Base-by-base conservation (phyloP, 129 eudicot genomes). In the Flaveria ramosissima region DNA sequence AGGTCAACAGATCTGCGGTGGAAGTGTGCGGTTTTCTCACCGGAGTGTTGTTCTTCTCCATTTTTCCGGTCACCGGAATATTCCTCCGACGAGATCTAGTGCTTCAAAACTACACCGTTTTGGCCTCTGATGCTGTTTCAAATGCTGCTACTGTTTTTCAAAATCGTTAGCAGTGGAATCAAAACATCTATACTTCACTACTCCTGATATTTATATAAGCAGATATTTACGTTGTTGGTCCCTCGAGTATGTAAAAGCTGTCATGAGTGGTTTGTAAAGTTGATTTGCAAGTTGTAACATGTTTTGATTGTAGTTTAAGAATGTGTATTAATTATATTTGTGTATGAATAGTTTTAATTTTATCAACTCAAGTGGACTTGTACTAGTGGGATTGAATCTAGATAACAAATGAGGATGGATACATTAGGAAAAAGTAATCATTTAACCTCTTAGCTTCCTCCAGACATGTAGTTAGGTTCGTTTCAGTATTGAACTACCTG, bases 1-100 rank as follows among this genome's bases (percentile, higher is more conserved):
- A 92, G 36, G 92, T 85, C 77, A 92, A 88, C 84, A 89, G 98
- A 92, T 92, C 98, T 81, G 98, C 98, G 55, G 98, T 92, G 26
- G 98, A 89, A 4, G 93, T 86, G 92, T 92, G 96, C 53, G 97
- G 90, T 82, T 89, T 92, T 51, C 98, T 88, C 73, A 90, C 98
- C 72, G 98, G 98, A 32, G 97, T 89, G 30, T 60, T 89, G 30
- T 60, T 80, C 45, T 80, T 89, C 71, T 86, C 90, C 94, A 89
- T 89, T 80, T 65, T 63, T 69, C 72, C 48, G 56, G 13, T 65
- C 19, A 32, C 65, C 73, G 50, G 80, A 70, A 71, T 16, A 63
- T 51, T 66, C 17, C 41, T 41, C 50, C 50, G 11, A 45, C 62
- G 32, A 74, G 61, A 55, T 69, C 72, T 7, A 55, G 15, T 76